Base-by-base conservation (phyloP, 352 stramenopile species). In the Pythium diclinum region DNA sequence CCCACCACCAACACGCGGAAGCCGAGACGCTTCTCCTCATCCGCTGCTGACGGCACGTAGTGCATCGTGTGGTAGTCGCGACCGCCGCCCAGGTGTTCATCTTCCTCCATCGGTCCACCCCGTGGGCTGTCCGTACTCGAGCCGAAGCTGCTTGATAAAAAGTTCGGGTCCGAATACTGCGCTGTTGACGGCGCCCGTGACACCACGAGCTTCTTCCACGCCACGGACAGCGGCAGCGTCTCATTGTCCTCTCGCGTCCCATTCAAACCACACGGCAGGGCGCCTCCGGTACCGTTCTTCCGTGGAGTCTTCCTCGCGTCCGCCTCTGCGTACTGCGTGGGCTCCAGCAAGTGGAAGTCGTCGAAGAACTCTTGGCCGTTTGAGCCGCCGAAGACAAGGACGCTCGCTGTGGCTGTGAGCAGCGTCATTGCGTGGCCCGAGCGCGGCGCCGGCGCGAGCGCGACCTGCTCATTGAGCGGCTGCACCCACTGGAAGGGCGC, bases 21-120 rank as follows among this genome's bases (percentile, higher is more conserved):
- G 9, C 80, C 83, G 11, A 56, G 59, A 6, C 33, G 51, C 54
- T 82, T 76, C 14, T 88, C 76, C 30, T 76, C 64, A 5, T 52
- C 47, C 19, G 56, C 16, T 3, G 71, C 61, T 19, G 69, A 61
- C 33, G 78, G 62, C 8, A 90, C 69, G 59, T 92, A 92, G 68
- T 92, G 83, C 81, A 92, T 90, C 11, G 78, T 77, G 68, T 89
- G 81, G 61, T 87, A 81, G 61, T 88, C 78, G 38, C 83, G 78
- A 0, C 65, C 69, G n/a, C 32, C 28, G 3, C 66, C 72, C 0
- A 72, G 34, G 13, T 74, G 54, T 25, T 58, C 44, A 30, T 71
- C 64, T 1, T 34, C 47, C 16, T 71, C 57, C 33, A 53, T 13
- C 19, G 14, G 13, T 53, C 52, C 6, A 17, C 23, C 40, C 1